Evolutionary conservation across 345 rosid genomes (phyloP).

Genomic region (Aethionema arabicum): DNA sequence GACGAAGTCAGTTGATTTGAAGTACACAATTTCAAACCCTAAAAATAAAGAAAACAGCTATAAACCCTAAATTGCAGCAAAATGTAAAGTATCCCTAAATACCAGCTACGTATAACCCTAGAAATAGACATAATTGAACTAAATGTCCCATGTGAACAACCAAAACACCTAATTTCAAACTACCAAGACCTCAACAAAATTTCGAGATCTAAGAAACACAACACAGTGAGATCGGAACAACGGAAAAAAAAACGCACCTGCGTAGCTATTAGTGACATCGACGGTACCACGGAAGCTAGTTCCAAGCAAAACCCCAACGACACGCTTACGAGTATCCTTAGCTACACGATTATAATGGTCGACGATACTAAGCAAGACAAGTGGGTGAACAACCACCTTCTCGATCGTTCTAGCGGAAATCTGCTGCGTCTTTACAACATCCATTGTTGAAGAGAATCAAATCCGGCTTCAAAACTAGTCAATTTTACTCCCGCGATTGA

Average conservation of each 20-base stretch:
- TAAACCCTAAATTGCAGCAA: constrained; percentile 17
- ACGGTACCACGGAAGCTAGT: constrained; percentile 75
- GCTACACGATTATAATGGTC: constrained; percentile 95
- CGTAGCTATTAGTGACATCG: constrained; percentile 91
- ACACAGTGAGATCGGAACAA: constrained; percentile 11
- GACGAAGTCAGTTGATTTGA: background rate
- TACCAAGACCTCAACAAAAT: constrained; percentile 8
- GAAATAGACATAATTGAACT: background rate
- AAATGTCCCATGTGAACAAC: background rate
- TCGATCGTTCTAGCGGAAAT: constrained; percentile 72
- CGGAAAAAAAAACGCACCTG: constrained; percentile 47
- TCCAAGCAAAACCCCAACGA: constrained; percentile 79
- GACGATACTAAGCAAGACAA: constrained; percentile 92
- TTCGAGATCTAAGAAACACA: constrained; percentile 23
- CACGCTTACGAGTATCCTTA: constrained; percentile 85
- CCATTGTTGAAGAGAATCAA: constrained; percentile 48
- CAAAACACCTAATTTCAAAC: background rate
- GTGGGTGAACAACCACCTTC: constrained; percentile 93
- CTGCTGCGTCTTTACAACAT: constrained; percentile 92
- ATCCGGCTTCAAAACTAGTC: background rate
- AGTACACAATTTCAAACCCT: background rate
- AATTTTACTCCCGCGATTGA: constrained; percentile 6
- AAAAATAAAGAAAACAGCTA: background rate
- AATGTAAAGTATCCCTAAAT: background rate
- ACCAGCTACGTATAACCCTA: background rate